Percentiles rank a stretch among this genome's conserved stretches.
Conservation (phyloP, 2,329 filamentous ascomycete genomes). For the Apiospora arundinis region DNA sequence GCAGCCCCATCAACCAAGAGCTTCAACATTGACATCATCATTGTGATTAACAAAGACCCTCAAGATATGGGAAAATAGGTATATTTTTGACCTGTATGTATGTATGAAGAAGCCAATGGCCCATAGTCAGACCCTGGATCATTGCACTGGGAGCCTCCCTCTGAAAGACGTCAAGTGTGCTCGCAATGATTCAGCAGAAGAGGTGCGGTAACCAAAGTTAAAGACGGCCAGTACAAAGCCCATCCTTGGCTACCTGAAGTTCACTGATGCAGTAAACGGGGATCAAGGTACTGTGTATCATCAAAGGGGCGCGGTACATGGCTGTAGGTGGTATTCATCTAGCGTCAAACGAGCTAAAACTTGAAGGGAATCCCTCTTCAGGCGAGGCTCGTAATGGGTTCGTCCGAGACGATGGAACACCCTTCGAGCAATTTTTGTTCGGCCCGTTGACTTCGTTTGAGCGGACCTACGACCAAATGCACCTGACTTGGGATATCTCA, state of each 20-base stretch:
- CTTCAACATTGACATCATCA: constrained; percentile 45
- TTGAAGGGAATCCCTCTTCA: neutral
- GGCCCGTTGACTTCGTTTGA: constrained; percentile 61
- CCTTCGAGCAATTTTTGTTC: constrained; percentile 45
- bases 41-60: constrained; percentile 50
- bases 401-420: constrained; percentile 56
- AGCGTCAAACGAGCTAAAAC: neutral
- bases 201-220: constrained; percentile 43
- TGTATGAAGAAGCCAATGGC: constrained; percentile 39
- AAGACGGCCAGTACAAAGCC: constrained; percentile 37
- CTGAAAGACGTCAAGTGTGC: constrained; percentile 26
- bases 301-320: constrained; percentile 28
- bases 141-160: constrained; percentile 39
- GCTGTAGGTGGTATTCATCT: constrained; percentile 9
- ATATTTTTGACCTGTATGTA: neutral
- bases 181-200: constrained; percentile 47
- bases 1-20: no score
- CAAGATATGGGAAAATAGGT: constrained; percentile 38
- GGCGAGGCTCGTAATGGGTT: neutral
- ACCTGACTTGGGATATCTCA: constrained; percentile 50
- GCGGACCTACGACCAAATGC: constrained; percentile 56
- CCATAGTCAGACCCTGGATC: constrained; percentile 42
- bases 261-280: constrained; percentile 35
- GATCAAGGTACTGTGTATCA: constrained; percentile 46
- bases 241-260: constrained; percentile 45